These are phyloP conservation scores for Lachancea waltii DNA, from an alignment of 805 yeast species.

Conservation along the genomic window DNA sequence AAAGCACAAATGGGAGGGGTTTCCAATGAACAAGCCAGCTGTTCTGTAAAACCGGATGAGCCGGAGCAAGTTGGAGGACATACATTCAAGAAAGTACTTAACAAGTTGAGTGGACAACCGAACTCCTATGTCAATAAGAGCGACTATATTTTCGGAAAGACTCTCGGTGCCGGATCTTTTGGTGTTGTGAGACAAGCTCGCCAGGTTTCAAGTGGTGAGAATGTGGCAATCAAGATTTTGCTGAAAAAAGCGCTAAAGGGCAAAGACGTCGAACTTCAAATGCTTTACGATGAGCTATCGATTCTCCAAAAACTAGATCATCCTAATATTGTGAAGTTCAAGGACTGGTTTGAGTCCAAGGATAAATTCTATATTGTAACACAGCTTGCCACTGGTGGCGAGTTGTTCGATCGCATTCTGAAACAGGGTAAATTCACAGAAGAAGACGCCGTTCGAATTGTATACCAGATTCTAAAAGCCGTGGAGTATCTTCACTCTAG, in stretches of 20 bases:
- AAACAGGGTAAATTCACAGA: constrained; percentile 82
- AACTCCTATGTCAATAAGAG: constrained; percentile 57
- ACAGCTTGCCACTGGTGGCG: constrained; percentile 94
- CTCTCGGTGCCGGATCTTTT: constrained; percentile 91
- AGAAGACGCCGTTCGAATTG: constrained; percentile 70
- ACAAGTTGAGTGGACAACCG: constrained; percentile 68
- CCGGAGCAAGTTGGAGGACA: constrained; percentile 31
- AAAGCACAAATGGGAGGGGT: background rate
- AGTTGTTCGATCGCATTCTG: constrained; percentile 81
- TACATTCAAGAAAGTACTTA: constrained; percentile 35
- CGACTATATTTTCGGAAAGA: constrained; percentile 69
- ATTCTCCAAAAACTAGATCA: constrained; percentile 64
- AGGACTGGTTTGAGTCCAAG: constrained; percentile 89
- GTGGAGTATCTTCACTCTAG: constrained; percentile 66
- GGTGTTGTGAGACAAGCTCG: constrained; percentile 85
- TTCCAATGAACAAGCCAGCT: background rate
- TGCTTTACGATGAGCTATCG: constrained; percentile 71
- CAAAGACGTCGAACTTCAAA: constrained; percentile 48
- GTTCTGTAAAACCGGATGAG: constrained; percentile 9
- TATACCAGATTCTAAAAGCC: constrained; percentile 72
- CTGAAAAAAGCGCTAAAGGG: constrained; percentile 79
- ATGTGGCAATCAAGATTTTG: constrained; percentile 86
- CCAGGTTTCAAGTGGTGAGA: constrained; percentile 44
- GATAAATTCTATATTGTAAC: constrained; percentile 92
- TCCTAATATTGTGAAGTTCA: constrained; percentile 82